These are phyloP conservation scores for Mucor circinelloides DNA, from an alignment of 371 early-diverging fungal genomes.

Conservation along the genomic window DNA sequence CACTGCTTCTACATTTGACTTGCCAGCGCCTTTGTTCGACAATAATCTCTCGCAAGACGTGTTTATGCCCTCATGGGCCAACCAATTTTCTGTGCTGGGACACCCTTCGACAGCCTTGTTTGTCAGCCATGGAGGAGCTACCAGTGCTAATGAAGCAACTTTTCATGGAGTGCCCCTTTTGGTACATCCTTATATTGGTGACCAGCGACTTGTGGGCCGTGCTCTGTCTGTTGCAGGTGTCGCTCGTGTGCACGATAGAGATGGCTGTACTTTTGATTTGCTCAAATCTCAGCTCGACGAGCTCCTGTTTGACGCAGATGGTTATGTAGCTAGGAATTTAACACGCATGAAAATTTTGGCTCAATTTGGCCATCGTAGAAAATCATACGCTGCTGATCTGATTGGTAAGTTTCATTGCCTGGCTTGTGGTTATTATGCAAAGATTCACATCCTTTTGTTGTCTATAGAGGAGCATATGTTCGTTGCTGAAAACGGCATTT, in stretches of 20 bases:
- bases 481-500: constrained; percentile 1
- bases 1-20: background rate
- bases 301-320: constrained; percentile 4
- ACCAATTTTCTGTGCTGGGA: constrained; percentile 34
- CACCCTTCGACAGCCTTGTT: constrained; percentile 38
- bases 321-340: constrained; percentile 5
- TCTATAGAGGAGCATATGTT: constrained; percentile 17
- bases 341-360: constrained; percentile 14
- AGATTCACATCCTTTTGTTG: background rate
- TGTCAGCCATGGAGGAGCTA: constrained; percentile 44
- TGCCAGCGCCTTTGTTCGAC: background rate
- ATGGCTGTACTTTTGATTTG: background rate
- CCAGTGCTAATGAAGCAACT: constrained; percentile 33
- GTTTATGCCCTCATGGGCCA: constrained; percentile 29
- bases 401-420: constrained; percentile 1
- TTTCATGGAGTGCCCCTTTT: constrained; percentile 30
- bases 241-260: constrained; percentile 1
- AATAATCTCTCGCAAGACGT: background rate
- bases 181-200: constrained; percentile 35
- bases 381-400: constrained; percentile 14
- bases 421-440: background rate
- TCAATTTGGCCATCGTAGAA: constrained; percentile 11
- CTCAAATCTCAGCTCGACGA: background rate
- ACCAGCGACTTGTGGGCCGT: constrained; percentile 21
- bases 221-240: constrained; percentile 14